phyloP scores from a whole-genome alignment of 2,329 filamentous ascomycete species.

The Sclerotinia glacialis region DNA sequence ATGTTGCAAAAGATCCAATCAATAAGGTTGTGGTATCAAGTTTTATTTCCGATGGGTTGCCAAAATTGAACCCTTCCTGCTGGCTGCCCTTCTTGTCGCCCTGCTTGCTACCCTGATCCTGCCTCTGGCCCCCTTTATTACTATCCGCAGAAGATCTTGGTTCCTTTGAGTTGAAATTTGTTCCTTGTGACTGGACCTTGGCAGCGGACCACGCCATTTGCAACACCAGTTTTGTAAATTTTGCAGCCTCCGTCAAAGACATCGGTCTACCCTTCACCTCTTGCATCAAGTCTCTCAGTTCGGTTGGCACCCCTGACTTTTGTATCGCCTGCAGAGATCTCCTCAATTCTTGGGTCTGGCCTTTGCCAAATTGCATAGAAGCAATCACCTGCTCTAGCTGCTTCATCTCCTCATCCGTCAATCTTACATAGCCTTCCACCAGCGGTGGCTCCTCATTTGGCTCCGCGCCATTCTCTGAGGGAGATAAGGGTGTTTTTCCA shows the following conservation, averaged over 20 bases:
- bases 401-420: constrained; percentile 56
- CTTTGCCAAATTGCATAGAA: constrained; percentile 55
- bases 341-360: constrained; percentile 60
- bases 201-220: constrained; percentile 38
- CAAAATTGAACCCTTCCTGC: constrained; percentile 35
- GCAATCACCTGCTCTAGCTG: constrained; percentile 56
- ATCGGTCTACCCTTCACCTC: constrained; percentile 34
- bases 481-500: constrained; percentile 43
- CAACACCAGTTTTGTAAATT: constrained; percentile 40
- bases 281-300: constrained; percentile 44
- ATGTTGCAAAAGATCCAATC: constrained; percentile 58
- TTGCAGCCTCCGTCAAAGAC: constrained; percentile 34
- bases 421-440: constrained; percentile 37
- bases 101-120: constrained; percentile 24
- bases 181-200: constrained; percentile 35
- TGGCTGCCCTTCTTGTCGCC: constrained; percentile 36
- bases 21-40: constrained; percentile 36
- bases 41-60: constrained; percentile 31
- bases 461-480: constrained; percentile 28
- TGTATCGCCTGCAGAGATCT: constrained; percentile 61
- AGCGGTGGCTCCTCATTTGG: constrained; percentile 36
- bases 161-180: constrained; percentile 30
- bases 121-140: background rate
- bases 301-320: constrained; percentile 65
- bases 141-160: constrained; percentile 21